Conservation (phyloP, 495 filamentous ascomycete genomes). For the Penicillium fimorum region DNA sequence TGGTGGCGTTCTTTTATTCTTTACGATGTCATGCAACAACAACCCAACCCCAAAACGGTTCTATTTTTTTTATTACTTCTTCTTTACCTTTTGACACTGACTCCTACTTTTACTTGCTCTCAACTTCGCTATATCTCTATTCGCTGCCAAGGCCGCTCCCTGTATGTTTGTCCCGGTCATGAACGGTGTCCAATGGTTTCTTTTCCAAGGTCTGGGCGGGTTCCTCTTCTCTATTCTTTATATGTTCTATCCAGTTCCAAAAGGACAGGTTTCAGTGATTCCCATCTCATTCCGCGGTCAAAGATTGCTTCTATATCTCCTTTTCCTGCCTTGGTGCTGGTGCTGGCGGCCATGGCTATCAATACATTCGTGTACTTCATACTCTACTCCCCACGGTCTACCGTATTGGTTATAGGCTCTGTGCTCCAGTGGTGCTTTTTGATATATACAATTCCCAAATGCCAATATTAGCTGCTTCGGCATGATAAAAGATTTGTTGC, state of each 20-base stretch:
- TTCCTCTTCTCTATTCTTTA: neutral
- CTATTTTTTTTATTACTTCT: slow-evolving; percentile 10
- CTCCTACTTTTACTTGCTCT: neutral
- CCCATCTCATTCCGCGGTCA: neutral
- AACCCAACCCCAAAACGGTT: slow-evolving; percentile 19
- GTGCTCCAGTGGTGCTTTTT: neutral
- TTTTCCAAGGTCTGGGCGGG: neutral
- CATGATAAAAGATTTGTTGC: neutral
- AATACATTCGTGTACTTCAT: neutral
- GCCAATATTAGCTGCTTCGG: neutral
- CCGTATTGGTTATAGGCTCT: neutral
- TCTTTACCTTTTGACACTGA: neutral
- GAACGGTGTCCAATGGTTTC: slow-evolving; percentile 1
- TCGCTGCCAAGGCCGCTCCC: neutral
- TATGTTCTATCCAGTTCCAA: neutral
- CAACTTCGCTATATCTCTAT: neutral
- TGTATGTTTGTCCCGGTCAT: neutral
- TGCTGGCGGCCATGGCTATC: neutral
- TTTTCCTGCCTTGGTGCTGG: neutral
- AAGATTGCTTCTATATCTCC: neutral
- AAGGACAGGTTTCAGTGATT: neutral
- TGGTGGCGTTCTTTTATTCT: slow-evolving; percentile 25
- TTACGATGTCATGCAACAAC: slow-evolving; percentile 30
- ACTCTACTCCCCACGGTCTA: neutral
- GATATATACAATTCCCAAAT: neutral